These are phyloP conservation scores for Yamadazyma scolyti DNA, from an alignment of 805 yeast genomes.

Conservation along the genomic window DNA sequence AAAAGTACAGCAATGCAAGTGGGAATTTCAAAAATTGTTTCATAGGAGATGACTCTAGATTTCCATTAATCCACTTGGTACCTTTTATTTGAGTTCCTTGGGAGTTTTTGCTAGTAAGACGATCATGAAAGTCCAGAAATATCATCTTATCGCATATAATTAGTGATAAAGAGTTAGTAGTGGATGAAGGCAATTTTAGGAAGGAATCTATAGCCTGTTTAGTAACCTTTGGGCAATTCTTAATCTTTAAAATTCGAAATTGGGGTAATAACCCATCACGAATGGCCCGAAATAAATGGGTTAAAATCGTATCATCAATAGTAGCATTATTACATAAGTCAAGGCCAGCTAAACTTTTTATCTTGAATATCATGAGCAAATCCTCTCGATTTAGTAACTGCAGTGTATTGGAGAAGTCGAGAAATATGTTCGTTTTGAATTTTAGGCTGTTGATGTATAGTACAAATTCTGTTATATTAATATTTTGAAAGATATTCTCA, in stretches of 20 bases:
- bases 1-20: conserved; percentile 20
- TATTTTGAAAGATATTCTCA: conserved; percentile 32
- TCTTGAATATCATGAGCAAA: conserved; percentile 21
- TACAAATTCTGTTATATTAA: conserved; percentile 19
- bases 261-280: conserved; percentile 13
- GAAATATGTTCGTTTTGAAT: conserved; percentile 16
- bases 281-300: conserved; percentile 18
- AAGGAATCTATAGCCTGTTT: conserved; percentile 10
- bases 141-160: conserved; percentile 14
- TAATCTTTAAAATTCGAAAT: conserved; percentile 20
- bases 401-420: conserved; percentile 24
- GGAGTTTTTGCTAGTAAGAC: neutral
- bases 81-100: conserved; percentile 11
- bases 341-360: conserved; percentile 23
- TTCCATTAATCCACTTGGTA: conserved; percentile 20
- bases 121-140: conserved; percentile 2
- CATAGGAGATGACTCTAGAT: conserved; percentile 7
- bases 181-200: conserved; percentile 3
- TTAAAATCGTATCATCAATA: conserved; percentile 29
- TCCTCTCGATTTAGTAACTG: conserved; percentile 16
- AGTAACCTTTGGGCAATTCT: conserved; percentile 18
- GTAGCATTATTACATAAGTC: conserved; percentile 24
- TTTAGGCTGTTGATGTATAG: conserved; percentile 14
- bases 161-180: conserved; percentile 8
- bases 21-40: conserved; percentile 17